Base-by-base conservation (phyloP, 345 rosid species). In the Hirschfeldia incana region DNA sequence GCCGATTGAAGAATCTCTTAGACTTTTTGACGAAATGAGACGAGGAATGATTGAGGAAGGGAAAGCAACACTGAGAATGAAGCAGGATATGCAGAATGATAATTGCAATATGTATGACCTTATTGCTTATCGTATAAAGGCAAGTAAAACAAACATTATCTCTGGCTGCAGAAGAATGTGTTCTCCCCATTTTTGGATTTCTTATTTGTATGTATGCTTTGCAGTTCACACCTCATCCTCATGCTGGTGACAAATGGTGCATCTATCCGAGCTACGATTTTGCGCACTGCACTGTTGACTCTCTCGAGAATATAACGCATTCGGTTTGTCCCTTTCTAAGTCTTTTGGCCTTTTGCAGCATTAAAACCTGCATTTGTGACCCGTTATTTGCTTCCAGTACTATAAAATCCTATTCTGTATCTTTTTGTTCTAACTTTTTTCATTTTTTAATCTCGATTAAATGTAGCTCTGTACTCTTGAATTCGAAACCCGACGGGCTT, bases 161-260 rank as follows among this genome's bases (percentile, higher is more conserved):
- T 53, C 62, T 65, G 32, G 65, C 15, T 78, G 61, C 57, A 17
- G 30, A 27, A 42, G 42, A 55, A 58, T 42, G 5, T 10, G 11
- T 55, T 33, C 21, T 59, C 69, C 27, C 63, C 30, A 13, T 17
- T 26, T 33, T 33, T 67, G 66, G 26, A 60, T 67, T 10, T 79
- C 82, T 79, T 17, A 72, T 70, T 39, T 58, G 59, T 11, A 26
- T 74, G 46, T 65, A 72, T 69, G 44, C 81, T 78, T 36, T 79
- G 51, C 84, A 95, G 98, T 90, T 90, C 73, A 83, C 98, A 57
- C 97, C 94, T 63, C 99, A 91, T 83, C 98, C 99, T 65, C 97
- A 90, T 89, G 84, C 99, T 70, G 98, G 99, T 74, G 98, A 95
- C 82, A 90, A 90, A 84, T 96, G 99, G 99, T 93, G 99, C 69